Conservation (phyloP, 140 eudicot genomes). For the Oenanthe javanica region DNA sequence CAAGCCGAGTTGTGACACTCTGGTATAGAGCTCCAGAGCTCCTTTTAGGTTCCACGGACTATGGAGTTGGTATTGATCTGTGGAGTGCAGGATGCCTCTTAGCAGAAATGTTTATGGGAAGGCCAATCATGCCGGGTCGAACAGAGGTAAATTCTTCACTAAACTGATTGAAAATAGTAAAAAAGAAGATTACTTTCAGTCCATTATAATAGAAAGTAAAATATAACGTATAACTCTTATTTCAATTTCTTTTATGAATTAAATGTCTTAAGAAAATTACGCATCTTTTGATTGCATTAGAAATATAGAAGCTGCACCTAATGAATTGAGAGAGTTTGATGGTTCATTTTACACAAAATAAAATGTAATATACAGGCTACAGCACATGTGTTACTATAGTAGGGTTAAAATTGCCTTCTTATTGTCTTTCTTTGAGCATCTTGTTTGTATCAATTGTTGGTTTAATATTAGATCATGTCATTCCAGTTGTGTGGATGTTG, state of each 20-base stretch:
- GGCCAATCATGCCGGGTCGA: constrained; percentile 84
- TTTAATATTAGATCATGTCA: neutral
- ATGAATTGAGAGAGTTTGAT: neutral
- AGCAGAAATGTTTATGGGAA: constrained; percentile 77
- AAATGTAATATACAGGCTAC: neutral
- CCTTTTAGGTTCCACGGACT: constrained; percentile 72
- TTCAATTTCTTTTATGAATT: neutral
- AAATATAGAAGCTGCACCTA: neutral
- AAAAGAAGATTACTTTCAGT: neutral
- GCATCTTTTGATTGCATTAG: neutral
- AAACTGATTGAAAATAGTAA: neutral
- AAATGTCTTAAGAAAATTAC: too few relatives aligned
- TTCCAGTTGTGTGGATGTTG: neutral
- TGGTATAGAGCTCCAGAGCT: constrained; percentile 92
- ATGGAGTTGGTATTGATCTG: constrained; percentile 87
- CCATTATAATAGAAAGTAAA: neutral
- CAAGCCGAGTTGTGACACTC: constrained; percentile 83
- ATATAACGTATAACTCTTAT: neutral
- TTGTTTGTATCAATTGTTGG: neutral
- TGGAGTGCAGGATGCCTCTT: constrained; percentile 87
- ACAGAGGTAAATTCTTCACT: constrained; percentile 48
- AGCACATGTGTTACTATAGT: neutral
- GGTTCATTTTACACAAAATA: neutral
- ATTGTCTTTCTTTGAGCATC: neutral
- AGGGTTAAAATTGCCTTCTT: neutral